Conservation (phyloP, 768 basidiomycete species). For the Tylopilus balloui region DNA sequence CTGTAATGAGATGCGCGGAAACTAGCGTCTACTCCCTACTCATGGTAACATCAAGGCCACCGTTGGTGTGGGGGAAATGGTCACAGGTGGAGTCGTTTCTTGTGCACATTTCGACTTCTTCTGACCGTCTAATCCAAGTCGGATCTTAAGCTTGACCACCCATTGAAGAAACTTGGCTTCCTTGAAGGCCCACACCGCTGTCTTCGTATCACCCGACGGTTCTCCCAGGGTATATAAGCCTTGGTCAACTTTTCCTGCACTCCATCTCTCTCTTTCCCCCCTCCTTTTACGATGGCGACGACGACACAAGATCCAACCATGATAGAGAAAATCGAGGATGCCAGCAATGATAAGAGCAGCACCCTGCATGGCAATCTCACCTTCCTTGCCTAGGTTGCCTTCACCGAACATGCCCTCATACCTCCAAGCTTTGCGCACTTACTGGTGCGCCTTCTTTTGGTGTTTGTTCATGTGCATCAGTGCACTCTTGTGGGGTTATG, state of each 20-base stretch:
- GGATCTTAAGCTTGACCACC: too few species aligned
- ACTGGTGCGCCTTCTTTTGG: slow-evolving; percentile 27
- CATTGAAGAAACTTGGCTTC: too few species aligned
- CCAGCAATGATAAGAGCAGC: slow-evolving; percentile 8
- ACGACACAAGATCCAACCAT: neutral
- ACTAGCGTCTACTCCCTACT: too few species aligned
- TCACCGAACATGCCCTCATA: slow-evolving; percentile 18
- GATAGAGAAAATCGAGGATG: slow-evolving; percentile 9
- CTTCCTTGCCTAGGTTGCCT: slow-evolving; percentile 21
- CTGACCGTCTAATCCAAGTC: too few species aligned
- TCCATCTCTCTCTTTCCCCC: neutral
- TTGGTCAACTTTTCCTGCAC: neutral
- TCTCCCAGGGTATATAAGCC: neutral
- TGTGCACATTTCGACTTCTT: too few species aligned
- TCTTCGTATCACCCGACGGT: neutral
- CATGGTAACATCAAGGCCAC: too few species aligned
- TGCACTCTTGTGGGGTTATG: slow-evolving; percentile 26
- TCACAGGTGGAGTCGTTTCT: too few species aligned
- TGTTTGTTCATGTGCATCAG: slow-evolving; percentile 24
- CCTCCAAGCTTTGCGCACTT: slow-evolving; percentile 19
- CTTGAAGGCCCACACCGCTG: too few species aligned
- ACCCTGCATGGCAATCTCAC: slow-evolving; percentile 10
- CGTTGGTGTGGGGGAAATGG: too few species aligned
- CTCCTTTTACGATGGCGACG: slow-evolving; percentile 4
- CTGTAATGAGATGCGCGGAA: too few species aligned